phyloP scores from a whole-genome alignment of 306 rosid genomes.

The Crotalaria pallida region DNA sequence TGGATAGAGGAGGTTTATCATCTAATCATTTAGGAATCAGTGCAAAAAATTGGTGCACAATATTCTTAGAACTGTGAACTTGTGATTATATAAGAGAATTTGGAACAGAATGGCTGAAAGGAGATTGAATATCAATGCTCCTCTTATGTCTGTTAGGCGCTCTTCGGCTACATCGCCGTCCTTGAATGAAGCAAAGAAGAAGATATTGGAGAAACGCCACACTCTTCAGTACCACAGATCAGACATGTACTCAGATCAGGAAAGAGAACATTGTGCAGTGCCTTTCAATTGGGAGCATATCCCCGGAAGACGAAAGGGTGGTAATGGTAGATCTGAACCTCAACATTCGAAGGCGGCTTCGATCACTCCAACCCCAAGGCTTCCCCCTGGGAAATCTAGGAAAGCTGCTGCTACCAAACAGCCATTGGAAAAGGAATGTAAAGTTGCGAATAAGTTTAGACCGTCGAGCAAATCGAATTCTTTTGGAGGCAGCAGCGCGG shows the following conservation, averaged over 20 bases:
- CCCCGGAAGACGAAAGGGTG: conserved; percentile 70
- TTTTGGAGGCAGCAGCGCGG: conserved; percentile 13
- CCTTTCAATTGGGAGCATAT: conserved; percentile 93
- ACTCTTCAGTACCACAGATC: conserved; percentile 39
- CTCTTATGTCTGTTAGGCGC: conserved; percentile 84
- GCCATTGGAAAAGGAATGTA: conserved; percentile 29
- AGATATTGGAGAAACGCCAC: conserved; percentile 37
- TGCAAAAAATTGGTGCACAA: conserved; percentile 2
- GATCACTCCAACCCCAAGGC: conserved; percentile 55
- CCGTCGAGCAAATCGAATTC: conserved; percentile 29
- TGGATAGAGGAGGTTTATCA: conserved; percentile 12
- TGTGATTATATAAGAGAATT: conserved; percentile 19
- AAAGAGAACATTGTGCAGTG: conserved; percentile 73
- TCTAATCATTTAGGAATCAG: neutral
- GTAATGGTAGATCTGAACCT: conserved; percentile 33
- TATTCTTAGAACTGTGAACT: neutral
- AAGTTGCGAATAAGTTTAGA: conserved; percentile 16
- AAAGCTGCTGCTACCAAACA: conserved; percentile 23
- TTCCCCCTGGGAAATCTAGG: conserved; percentile 51
- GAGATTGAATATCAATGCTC: conserved; percentile 77
- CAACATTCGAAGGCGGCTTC: conserved; percentile 29
- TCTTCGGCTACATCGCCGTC: conserved; percentile 44
- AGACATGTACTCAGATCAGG: conserved; percentile 44
- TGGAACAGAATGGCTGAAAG: conserved; percentile 56
- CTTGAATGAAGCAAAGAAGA: conserved; percentile 35